These are phyloP conservation scores for Scortechinia acanthostroma DNA, from an alignment of 2,329 filamentous ascomycete genomes.

Conservation along the genomic window DNA sequence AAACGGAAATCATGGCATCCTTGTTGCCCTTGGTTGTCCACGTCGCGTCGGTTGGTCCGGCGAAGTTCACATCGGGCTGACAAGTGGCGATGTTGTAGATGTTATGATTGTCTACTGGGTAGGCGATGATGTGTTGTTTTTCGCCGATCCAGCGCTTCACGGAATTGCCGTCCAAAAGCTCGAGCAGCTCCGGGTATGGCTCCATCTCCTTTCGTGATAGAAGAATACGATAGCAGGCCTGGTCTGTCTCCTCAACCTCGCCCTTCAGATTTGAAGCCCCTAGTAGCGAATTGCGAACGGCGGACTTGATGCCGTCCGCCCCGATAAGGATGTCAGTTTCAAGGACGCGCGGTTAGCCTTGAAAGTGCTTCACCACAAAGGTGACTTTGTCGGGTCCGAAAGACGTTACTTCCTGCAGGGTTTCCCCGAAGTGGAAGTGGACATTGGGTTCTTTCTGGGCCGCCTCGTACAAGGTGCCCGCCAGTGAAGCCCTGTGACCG, in stretches of 20 bases:
- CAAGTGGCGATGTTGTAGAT: constrained; percentile 62
- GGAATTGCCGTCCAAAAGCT: constrained; percentile 43
- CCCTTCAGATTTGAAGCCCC: too few relatives aligned
- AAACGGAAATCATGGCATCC: constrained; percentile 50
- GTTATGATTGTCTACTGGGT: constrained; percentile 52
- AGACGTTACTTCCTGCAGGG: too few relatives aligned
- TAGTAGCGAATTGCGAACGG: too few relatives aligned
- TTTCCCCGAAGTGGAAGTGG: too few relatives aligned
- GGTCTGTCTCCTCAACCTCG: constrained; percentile 32
- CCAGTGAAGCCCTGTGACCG: too few relatives aligned
- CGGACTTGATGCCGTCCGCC: constrained; percentile 62
- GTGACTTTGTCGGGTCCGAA: constrained; percentile 35
- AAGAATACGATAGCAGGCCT: constrained; percentile 45
- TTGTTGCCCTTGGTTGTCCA: constrained; percentile 60
- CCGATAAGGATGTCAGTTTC: constrained; percentile 42
- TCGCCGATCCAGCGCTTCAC: constrained; percentile 62
- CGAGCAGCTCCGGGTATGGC: constrained; percentile 39
- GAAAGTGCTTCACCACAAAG: constrained; percentile 43
- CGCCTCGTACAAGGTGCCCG: too few relatives aligned
- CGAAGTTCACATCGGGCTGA: constrained; percentile 55
- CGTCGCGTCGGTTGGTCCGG: constrained; percentile 45
- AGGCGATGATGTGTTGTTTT: constrained; percentile 61
- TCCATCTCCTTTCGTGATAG: constrained; percentile 34
- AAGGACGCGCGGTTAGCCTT: constrained; percentile 17
- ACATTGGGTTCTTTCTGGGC: too few relatives aligned